Base-by-base conservation (phyloP, 129 eudicot genomes). In the Centrapalus pauciflorus region DNA sequence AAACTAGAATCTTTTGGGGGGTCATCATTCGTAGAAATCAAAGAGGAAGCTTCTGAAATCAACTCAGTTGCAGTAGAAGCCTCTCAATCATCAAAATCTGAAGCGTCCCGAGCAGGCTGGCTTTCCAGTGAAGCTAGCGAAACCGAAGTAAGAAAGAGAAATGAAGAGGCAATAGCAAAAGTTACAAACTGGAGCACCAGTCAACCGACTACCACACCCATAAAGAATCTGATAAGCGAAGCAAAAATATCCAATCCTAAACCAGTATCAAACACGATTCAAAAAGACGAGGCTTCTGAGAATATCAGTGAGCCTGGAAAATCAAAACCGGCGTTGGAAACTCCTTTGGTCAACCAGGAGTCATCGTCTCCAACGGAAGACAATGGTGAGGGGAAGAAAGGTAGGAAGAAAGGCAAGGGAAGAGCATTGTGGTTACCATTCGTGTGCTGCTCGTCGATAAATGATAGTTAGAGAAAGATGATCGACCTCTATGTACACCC, bases 361-460 rank as follows among this genome's bases (percentile, higher is more conserved):
- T 73, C n/a, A n/a, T n/a, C 92, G 81, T 91, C 96, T 20, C 83
- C 98, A 0, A 85, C 85, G 33, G 81, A 78, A 72, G 64, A 85
- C 72, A 84, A 78, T 1, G 58, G 71, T 29, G 82, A 85, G 40
- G 84, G 61, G 0, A 88, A 88, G 81, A 88, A 83, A 65, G 87
- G 70, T 62, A 73, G 79, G 77, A 85, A 72, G 80, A 92, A 79
- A 61, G 55, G 27, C 23, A 81, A 79, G 67, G 82, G 84, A 55
- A 84, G 26, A 71, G 61, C 83, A n/a, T 78, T 57, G 7, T 92
- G 96, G 95, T 66, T 49, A 9, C 96, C 89, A 21, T 92, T 88
- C 63, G 71, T 66, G 13, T 92, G 98, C 78, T 92, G 98, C 73
- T 85, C 90, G 38, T 89, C 95, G 1, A 81, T 75, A 29, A 77